Evolutionary conservation across 2,329 filamentous ascomycete species (phyloP).

Genomic region (Periglandula ipomoeae): DNA sequence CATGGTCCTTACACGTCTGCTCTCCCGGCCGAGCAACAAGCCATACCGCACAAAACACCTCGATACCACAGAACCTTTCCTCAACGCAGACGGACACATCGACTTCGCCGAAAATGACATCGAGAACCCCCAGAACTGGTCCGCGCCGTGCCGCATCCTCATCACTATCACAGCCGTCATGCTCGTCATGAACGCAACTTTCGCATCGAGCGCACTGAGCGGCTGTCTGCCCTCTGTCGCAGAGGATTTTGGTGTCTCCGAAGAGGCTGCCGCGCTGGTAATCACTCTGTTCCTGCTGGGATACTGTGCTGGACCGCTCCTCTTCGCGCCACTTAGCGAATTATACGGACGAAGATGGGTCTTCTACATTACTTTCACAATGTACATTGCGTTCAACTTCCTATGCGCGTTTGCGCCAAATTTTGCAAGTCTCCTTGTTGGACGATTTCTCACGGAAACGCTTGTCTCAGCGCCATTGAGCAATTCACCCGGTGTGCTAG

Average conservation of each 20-base stretch:
- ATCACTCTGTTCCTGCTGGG: conserved; percentile 46
- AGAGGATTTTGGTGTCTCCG: conserved; percentile 34
- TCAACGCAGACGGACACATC: conserved; percentile 41
- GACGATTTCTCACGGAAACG: conserved; percentile 46
- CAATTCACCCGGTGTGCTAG: conserved; percentile 41
- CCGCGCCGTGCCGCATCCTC: conserved; percentile 25
- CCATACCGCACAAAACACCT: conserved; percentile 35
- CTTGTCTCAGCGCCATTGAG: conserved; percentile 42
- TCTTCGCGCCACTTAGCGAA: conserved; percentile 49
- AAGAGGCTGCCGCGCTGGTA: conserved; percentile 37
- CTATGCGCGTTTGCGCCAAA: conserved; percentile 46
- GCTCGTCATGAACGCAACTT: conserved; percentile 47
- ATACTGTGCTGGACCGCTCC: conserved; percentile 48
- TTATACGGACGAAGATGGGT: conserved; percentile 47
- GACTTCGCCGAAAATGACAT: conserved; percentile 42
- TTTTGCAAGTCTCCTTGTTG: conserved; percentile 41
- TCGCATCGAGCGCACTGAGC: conserved; percentile 30
- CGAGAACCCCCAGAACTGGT: conserved; percentile 42
- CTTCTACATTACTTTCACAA: conserved; percentile 38
- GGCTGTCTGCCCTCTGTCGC: conserved; percentile 23
- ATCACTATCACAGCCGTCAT: conserved; percentile 33
- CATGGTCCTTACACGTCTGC: conserved; percentile 22
- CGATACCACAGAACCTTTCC: conserved; percentile 20
- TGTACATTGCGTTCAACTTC: conserved; percentile 42
- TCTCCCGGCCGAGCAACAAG: conserved; percentile 43